phyloP scores from a whole-genome alignment of 2,329 filamentous ascomycete genomes.

The Myriosclerotinia scirpicola region DNA sequence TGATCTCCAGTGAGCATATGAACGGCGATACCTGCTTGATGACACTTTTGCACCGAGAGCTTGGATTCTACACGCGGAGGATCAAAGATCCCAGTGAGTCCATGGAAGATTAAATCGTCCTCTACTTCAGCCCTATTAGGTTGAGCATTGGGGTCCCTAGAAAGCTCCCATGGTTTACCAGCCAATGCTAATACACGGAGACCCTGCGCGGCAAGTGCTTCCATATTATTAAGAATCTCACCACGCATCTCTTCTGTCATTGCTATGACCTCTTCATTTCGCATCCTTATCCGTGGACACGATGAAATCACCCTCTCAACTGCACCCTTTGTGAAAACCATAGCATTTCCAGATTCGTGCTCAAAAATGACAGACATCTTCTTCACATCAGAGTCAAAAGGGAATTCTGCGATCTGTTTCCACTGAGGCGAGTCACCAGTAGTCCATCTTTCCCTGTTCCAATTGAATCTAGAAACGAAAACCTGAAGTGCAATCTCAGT shows the following conservation, averaged over 20 bases:
- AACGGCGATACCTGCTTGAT: constrained; percentile 67
- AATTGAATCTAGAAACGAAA: constrained; percentile 67
- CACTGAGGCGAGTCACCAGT: constrained; percentile 52
- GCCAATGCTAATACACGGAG: constrained; percentile 70
- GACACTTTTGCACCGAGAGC: constrained; percentile 57
- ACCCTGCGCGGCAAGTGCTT: constrained; percentile 63
- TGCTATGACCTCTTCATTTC: constrained; percentile 45
- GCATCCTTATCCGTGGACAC: constrained; percentile 53
- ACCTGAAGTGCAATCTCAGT: constrained; percentile 76
- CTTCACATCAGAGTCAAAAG: constrained; percentile 73
- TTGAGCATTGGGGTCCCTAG: constrained; percentile 41
- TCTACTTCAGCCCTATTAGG: constrained; percentile 64
- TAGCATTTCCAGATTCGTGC: constrained; percentile 42
- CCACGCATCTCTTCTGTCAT: constrained; percentile 55
- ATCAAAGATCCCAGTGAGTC: constrained; percentile 61
- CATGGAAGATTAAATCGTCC: constrained; percentile 67
- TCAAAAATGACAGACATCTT: constrained; percentile 73
- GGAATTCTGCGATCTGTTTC: constrained; percentile 65
- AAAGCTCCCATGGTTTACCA: constrained; percentile 42
- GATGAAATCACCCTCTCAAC: constrained; percentile 67
- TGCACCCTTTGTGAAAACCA: constrained; percentile 64
- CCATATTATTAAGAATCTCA: constrained; percentile 66
- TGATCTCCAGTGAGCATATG: constrained; percentile 86
- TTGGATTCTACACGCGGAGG: constrained; percentile 59
- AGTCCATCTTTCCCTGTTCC: constrained; percentile 56